Conservation (phyloP, 2,329 filamentous ascomycete species). For the Biscogniauxia mediterranea region DNA sequence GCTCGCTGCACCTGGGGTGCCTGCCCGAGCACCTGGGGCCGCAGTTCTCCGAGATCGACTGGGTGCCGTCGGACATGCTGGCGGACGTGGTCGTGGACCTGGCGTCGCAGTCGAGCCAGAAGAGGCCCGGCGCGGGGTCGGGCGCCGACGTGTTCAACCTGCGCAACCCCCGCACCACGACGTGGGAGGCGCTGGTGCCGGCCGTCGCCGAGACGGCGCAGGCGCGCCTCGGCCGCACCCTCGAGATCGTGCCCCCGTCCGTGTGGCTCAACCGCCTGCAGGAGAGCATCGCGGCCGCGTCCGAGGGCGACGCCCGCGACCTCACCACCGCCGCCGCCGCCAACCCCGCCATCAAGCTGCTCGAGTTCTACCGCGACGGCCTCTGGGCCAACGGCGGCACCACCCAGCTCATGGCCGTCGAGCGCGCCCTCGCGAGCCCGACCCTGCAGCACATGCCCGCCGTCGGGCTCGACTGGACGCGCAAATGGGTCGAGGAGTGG, state of each 20-base stretch:
- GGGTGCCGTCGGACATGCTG: conserved; percentile 43
- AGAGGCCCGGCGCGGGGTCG: neutral
- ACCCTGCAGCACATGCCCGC: conserved; percentile 26
- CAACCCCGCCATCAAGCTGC: conserved; percentile 33
- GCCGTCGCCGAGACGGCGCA: conserved; percentile 16
- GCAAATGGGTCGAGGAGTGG: conserved; percentile 37
- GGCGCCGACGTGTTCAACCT: conserved; percentile 24
- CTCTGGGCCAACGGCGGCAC: conserved; percentile 6
- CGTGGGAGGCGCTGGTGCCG: conserved; percentile 25
- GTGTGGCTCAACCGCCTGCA: conserved; percentile 16
- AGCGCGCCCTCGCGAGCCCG: conserved; percentile 21
- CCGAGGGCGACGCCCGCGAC: conserved; percentile 4
- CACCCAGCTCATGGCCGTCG: conserved; percentile 16
- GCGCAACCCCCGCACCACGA: conserved; percentile 25
- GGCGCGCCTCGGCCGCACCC: neutral
- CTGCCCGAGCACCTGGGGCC: conserved; percentile 38
- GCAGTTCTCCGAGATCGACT: conserved; percentile 36
- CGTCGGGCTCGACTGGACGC: conserved; percentile 33
- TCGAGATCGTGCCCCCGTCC: conserved; percentile 14
- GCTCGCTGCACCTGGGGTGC: conserved; percentile 35
- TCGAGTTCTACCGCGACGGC: conserved; percentile 29
- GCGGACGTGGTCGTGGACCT: conserved; percentile 37
- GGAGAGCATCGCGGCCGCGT: conserved; percentile 5
- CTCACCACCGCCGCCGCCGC: conserved; percentile 11
- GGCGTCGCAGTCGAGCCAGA: neutral